Conservation (phyloP, 2,329 filamentous ascomycete genomes). For the Aureobasidium pullulans region DNA sequence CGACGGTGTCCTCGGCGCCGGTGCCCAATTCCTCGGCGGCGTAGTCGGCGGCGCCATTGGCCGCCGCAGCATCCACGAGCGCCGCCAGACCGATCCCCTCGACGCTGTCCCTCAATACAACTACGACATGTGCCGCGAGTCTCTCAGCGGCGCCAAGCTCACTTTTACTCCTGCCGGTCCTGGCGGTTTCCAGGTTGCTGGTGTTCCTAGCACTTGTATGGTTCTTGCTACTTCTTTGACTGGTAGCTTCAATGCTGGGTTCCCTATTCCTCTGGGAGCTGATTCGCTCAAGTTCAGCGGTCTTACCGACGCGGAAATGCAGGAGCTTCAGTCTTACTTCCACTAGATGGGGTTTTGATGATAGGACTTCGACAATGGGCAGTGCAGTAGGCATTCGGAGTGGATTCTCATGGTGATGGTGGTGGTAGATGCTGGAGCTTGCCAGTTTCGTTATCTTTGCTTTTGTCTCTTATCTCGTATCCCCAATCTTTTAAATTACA, state of each 20-base stretch:
- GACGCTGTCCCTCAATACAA: neutral
- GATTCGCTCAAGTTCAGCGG: slow-evolving; percentile 16
- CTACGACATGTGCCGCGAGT: slow-evolving; percentile 8
- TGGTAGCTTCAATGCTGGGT: slow-evolving; percentile 15
- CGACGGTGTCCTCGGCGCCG: neutral
- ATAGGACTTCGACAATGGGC: neutral
- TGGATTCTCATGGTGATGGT: neutral
- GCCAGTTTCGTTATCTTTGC: neutral
- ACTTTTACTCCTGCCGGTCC: neutral
- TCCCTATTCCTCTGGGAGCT: slow-evolving; percentile 12
- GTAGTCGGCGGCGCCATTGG: neutral
- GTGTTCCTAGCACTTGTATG: slow-evolving; percentile 16
- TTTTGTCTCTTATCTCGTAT: neutral
- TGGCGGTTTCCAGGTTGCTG: slow-evolving; percentile 11
- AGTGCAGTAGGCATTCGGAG: neutral
- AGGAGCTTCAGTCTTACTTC: slow-evolving; percentile 13
- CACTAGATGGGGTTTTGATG: neutral
- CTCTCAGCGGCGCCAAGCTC: neutral
- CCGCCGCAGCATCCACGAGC: neutral
- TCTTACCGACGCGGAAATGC: slow-evolving; percentile 4
- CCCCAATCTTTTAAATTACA: neutral
- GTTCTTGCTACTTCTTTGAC: slow-evolving; percentile 13
- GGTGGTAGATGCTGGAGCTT: neutral
- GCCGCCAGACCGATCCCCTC: neutral
- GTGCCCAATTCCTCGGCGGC: neutral